Evolutionary conservation across 768 basidiomycete genomes (phyloP).

Genomic region (Sarcomyxa edulis): DNA sequence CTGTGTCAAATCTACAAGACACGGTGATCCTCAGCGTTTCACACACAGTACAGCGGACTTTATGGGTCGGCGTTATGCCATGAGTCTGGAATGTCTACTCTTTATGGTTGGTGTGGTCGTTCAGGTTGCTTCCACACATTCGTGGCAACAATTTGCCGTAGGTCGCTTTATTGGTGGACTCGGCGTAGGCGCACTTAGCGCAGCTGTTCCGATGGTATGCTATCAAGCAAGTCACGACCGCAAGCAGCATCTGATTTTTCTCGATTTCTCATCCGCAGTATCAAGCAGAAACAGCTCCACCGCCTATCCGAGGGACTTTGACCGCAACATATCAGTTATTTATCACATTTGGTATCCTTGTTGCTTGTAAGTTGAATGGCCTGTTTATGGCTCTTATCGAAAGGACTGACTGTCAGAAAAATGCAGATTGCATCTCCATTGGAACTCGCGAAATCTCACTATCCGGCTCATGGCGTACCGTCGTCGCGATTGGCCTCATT

Average conservation of each 20-base stretch:
- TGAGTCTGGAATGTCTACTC: conserved; percentile 52
- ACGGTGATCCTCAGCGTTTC: no score
- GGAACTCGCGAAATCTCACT: conserved; percentile 48
- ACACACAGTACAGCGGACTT: conserved; percentile 58
- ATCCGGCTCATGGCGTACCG: conserved; percentile 54
- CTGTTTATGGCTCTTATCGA: conserved; percentile 2
- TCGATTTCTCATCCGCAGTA: conserved; percentile 43
- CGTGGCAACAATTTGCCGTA: conserved; percentile 66
- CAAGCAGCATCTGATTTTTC: no score
- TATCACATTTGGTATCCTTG: conserved; percentile 67
- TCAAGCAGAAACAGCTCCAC: conserved; percentile 69
- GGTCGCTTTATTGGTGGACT: conserved; percentile 64
- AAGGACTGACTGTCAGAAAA: conserved; percentile 4
- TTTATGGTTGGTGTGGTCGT: conserved; percentile 60
- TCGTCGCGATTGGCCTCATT: conserved; percentile 55
- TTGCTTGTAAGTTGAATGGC: conserved; percentile 44
- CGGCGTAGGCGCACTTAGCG: conserved; percentile 63
- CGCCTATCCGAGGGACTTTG: conserved; percentile 64
- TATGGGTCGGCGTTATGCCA: conserved; percentile 64
- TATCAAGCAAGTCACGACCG: no score
- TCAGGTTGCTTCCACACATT: conserved; percentile 41
- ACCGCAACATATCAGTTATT: conserved; percentile 61
- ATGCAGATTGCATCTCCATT: conserved; percentile 57
- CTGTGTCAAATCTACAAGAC: no score
- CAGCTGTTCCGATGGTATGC: conserved; percentile 58